Base-by-base conservation (phyloP, 2,329 filamentous ascomycete species). In the Cordyceps farinosa region DNA sequence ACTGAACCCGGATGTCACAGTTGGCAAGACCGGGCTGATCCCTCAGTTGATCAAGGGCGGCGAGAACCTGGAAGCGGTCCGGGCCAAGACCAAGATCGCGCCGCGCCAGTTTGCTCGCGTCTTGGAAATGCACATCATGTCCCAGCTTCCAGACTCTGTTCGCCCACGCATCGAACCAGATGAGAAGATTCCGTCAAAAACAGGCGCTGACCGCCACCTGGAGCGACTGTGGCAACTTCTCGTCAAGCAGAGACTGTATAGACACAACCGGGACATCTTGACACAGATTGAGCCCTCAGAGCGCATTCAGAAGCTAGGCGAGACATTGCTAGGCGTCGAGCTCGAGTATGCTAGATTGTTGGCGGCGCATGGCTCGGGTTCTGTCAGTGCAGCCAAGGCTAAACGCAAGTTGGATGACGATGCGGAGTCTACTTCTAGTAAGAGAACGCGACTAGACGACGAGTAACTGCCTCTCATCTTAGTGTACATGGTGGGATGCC, bases 231-330 rank as follows among this genome's bases (percentile, higher is more conserved):
- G 90, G 90, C 80, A 87, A 36, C 74, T 94, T 30, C 79, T 91
- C 48, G 85, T 89, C n/a, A 95, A 95, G 77, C 84, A 90, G 69
- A 80, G 91, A 42, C 79, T 96, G 4, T 92, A 90, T 72, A 82
- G 84, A 51, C 89, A 92, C 69, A 94, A 95, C 70, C 83, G 82
- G 63, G 88, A 93, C 68, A 76, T 84, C 2, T 80, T 96, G 13
- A 83, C 84, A 44, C 88, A 93, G 74, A 77, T 94, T 47, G 89
- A 91, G 61, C 78, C 79, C 5, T 73, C 77, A 0, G 90, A 94
- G 73, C 83, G 90, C 42, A 84, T 90, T 8, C 84, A 90, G 63
- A 91, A 89, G 78, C 79, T 96, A 3, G 84, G 90, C 56, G 84
- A 89, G 67, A 89, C 88, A 0, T 77, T 92, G 29, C 78, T 82